Evolutionary conservation across 805 yeast genomes (phyloP).

Genomic region (Ogataea polymorpha): DNA sequence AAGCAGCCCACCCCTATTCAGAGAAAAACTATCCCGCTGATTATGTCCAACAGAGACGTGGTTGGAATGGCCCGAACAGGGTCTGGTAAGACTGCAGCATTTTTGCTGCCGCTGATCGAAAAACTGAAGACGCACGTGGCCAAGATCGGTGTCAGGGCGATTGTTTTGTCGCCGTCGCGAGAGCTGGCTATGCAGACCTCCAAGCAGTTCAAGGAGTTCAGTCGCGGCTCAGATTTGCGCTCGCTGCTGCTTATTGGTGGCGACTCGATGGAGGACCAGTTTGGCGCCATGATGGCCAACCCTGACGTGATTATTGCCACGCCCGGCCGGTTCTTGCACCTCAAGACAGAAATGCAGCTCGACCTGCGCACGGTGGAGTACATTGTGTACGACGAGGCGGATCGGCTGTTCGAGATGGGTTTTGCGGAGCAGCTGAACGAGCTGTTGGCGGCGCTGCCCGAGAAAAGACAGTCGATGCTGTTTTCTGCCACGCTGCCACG

Average conservation of each 20-base stretch:
- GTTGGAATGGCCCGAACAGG: slow-evolving; percentile 99
- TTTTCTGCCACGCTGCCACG: slow-evolving; percentile 95
- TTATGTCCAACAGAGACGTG: slow-evolving; percentile 84
- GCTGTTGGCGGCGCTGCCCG: slow-evolving; percentile 76
- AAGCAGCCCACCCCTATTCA: slow-evolving; percentile 97
- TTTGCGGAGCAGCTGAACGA: slow-evolving; percentile 92
- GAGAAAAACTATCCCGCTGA: slow-evolving; percentile 88
- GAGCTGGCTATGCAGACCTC: slow-evolving; percentile 93
- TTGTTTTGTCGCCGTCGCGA: slow-evolving; percentile 90
- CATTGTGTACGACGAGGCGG: slow-evolving; percentile 96
- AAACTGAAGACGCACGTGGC: slow-evolving; percentile 79
- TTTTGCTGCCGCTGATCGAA: slow-evolving; percentile 85
- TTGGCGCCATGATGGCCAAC: slow-evolving; percentile 84
- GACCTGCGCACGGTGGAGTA: slow-evolving; percentile 82
- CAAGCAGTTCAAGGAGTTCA: slow-evolving; percentile 84
- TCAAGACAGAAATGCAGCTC: slow-evolving; percentile 91
- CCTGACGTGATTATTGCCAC: slow-evolving; percentile 97
- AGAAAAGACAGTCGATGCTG: slow-evolving; percentile 79
- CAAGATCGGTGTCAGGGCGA: slow-evolving; percentile 83
- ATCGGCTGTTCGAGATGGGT: slow-evolving; percentile 94
- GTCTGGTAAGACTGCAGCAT: slow-evolving; percentile 98
- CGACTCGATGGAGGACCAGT: slow-evolving; percentile 97
- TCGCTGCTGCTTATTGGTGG: slow-evolving; percentile 89
- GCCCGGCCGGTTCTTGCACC: slow-evolving; percentile 95
- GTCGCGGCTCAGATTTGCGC: slow-evolving; percentile 79